Percentiles rank a stretch among this genome's conserved stretches.
Conservation (phyloP, 805 yeast species). For the Metschnikowia continentalis region DNA sequence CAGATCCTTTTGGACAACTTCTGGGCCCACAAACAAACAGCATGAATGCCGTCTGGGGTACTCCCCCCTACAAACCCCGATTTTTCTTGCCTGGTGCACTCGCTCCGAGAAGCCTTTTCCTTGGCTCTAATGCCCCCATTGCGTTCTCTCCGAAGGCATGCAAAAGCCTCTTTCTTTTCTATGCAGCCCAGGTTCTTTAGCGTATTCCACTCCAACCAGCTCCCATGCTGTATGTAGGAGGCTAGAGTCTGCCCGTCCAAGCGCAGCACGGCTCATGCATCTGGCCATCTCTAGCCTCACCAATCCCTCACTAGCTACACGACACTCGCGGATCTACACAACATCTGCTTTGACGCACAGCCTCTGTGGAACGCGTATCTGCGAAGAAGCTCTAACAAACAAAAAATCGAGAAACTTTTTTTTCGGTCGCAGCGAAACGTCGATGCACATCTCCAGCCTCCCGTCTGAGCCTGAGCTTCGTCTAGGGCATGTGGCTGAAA, state of each 20-base stretch:
- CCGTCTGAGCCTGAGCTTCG: neutral
- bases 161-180: neutral
- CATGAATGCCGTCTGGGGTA: neutral
- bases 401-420: neutral
- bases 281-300: neutral
- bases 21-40: neutral
- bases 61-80: neutral
- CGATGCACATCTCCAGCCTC: neutral
- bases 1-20: neutral
- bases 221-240: neutral
- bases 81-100: neutral
- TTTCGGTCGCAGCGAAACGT: neutral
- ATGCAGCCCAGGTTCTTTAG: neutral
- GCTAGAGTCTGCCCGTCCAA: neutral
- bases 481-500: neutral
- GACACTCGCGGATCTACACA: neutral
- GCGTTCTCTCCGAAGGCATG: neutral
- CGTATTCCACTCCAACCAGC: neutral
- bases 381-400: neutral
- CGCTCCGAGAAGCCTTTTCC: neutral
- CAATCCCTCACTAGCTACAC: neutral
- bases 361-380: conserved; percentile 1
- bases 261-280: neutral
- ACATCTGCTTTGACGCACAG: neutral
- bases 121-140: neutral